Evolutionary conservation across 495 filamentous ascomycete genomes (phyloP).

Genomic region (Tuber melanosporum): DNA sequence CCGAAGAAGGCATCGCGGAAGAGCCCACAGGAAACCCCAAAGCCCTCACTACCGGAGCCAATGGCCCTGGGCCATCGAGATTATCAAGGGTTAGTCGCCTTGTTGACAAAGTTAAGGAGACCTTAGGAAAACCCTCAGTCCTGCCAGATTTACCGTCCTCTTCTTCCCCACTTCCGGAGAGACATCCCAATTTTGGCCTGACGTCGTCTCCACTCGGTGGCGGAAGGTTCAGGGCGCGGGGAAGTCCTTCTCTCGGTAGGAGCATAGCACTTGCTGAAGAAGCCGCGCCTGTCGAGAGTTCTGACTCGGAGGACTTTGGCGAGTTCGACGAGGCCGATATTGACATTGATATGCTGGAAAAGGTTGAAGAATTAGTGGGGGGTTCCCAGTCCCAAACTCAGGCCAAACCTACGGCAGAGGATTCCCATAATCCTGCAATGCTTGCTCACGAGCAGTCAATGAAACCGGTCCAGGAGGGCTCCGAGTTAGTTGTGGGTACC

Average conservation of each 20-base stretch:
- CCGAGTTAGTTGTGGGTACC: constrained; percentile 40
- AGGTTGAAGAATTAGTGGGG: constrained; percentile 43
- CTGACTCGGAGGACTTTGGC: constrained; percentile 45
- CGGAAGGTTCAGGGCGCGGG: constrained; percentile 12
- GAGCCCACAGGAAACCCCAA: constrained; percentile 43
- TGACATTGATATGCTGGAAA: constrained; percentile 51
- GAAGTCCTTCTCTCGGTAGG: constrained; percentile 17
- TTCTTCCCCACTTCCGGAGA: constrained; percentile 53
- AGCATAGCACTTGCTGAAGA: constrained; percentile 18
- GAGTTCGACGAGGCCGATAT: constrained; percentile 54
- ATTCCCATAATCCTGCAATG: neutral
- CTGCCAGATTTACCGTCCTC: constrained; percentile 45
- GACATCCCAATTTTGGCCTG: constrained; percentile 42
- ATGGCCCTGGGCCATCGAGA: constrained; percentile 45
- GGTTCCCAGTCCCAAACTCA: neutral
- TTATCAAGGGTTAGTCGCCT: constrained; percentile 57
- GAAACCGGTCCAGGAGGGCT: constrained; percentile 20
- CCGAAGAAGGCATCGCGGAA: constrained; percentile 41
- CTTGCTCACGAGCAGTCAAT: constrained; percentile 5
- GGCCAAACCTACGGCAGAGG: neutral
- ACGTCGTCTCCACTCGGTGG: constrained; percentile 49
- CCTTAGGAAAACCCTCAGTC: constrained; percentile 45
- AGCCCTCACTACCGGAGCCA: constrained; percentile 38
- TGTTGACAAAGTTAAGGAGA: constrained; percentile 63
- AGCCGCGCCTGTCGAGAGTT: constrained; percentile 27